Conservation (phyloP, 805 yeast genomes). For the Zygosaccharomyces siamensis region DNA sequence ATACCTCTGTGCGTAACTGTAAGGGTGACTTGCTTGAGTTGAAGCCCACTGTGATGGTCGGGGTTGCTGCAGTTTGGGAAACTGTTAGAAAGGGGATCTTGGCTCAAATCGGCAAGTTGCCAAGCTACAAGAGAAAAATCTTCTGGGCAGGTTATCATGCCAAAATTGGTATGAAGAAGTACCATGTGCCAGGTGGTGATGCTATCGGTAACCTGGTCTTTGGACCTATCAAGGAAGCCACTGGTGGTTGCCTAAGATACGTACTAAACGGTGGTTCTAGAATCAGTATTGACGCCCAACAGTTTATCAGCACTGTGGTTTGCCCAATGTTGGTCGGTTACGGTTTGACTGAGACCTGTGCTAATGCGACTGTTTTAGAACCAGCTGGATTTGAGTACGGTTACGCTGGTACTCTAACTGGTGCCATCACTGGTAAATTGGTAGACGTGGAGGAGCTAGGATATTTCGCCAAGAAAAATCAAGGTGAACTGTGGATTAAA, state of each 20-base stretch:
- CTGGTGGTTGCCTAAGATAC: conserved; percentile 80
- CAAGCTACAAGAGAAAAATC: conserved; percentile 63
- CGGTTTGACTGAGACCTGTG: conserved; percentile 95
- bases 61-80: conserved; percentile 99
- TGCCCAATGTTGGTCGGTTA: conserved; percentile 91
- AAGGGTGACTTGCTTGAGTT: conserved; percentile 82
- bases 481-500: conserved; percentile 83
- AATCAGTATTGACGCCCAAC: conserved; percentile 73
- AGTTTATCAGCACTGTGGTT: conserved; percentile 67
- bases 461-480: conserved; percentile 80
- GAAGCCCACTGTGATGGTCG: conserved; percentile 92
- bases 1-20: conserved; percentile 76
- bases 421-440: conserved; percentile 80
- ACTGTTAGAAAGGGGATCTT: conserved; percentile 87
- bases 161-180: conserved; percentile 57
- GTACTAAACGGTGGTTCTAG: conserved; percentile 93
- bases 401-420: conserved; percentile 77
- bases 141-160: conserved; percentile 87
- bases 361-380: conserved; percentile 70
- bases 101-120: conserved; percentile 62
- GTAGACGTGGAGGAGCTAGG: conserved; percentile 90
- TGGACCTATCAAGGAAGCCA: conserved; percentile 85
- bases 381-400: conserved; percentile 65
- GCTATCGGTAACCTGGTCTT: conserved; percentile 65
- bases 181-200: conserved; percentile 69